Evolutionary conservation across 2,329 filamentous ascomycete genomes (phyloP), one percentile per base, ranked within the genome.

Genomic region (Aspergillus uvarum): DNA sequence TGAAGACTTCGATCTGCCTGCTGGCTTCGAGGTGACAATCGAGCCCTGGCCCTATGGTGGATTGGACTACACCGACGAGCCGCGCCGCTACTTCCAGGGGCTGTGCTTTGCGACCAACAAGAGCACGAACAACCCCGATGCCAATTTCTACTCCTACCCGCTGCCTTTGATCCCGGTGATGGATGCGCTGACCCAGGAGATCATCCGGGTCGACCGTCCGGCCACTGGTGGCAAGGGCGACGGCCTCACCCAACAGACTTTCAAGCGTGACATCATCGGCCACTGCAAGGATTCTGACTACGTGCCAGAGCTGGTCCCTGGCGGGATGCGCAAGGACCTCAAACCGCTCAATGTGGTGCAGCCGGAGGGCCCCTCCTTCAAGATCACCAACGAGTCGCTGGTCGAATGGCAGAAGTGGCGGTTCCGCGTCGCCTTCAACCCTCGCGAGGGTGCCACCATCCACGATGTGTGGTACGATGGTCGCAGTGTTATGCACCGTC

Each of bases 331-430:
- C 12, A 75, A 79, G 48, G 84, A 84, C 58, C 69, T 87, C 29
- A 91, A 90, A 74, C 89, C 89, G 5, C 83, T 92, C 69, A 85
- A 91, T 65, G 86, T 94, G 50, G 81, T 85, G 1, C 90, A 94
- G 63, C 86, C 86, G 0, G 85, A 90, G 31, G 89, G 89, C 0
- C 82, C 88, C 0, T 89, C 85, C 1, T 91, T 92, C 74, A 79
- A 75, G 0, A 67, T 74, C 31, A 73, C 71, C 2, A 66, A 74
- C 2, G 70, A 74, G 22, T 74, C 72, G 77, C 78, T 60, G 54
- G 79, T 48, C 76, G 83, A 66, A 58, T 88, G 86, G 86, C 85
- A 88, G 71, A 87, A 89, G 66, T 91, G 88, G 88, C 80, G 83
- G 1, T 87, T 92, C 76, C 80, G 88, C 11, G 81, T 92, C 3